Conservation (phyloP, 2,329 filamentous ascomycete genomes). For the Pseudopithomyces maydicus region DNA sequence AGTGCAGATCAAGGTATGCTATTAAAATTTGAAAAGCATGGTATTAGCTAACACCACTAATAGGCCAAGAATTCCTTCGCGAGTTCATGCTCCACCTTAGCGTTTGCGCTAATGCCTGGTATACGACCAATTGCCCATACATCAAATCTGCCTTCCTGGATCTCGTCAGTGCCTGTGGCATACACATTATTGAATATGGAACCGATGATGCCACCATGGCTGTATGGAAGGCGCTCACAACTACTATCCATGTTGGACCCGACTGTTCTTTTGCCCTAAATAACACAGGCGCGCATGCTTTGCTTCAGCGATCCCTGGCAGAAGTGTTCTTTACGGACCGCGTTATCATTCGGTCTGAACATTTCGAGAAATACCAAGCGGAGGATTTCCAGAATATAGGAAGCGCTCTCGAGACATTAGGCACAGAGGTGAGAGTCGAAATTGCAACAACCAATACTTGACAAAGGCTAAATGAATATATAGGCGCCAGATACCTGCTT, state of each 20-base stretch:
- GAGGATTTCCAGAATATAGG: constrained; percentile 27
- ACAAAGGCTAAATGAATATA: neutral
- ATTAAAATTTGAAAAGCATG: neutral
- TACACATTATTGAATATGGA: constrained; percentile 24
- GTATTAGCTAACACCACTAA: constrained; percentile 5
- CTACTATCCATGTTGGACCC: constrained; percentile 24
- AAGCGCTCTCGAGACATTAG: constrained; percentile 29
- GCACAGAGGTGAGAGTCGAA: constrained; percentile 8
- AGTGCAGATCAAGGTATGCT: constrained; percentile 4
- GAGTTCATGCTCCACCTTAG: constrained; percentile 25
- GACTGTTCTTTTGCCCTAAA: constrained; percentile 20
- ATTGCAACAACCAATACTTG: neutral
- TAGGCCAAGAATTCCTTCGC: constrained; percentile 22
- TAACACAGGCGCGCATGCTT: constrained; percentile 13
- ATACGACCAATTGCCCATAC: constrained; percentile 35
- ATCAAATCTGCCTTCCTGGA: constrained; percentile 45
- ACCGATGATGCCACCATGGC: constrained; percentile 20
- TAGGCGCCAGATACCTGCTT: constrained; percentile 32
- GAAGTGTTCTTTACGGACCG: constrained; percentile 33
- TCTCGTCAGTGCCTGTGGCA: constrained; percentile 34
- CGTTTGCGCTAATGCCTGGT: constrained; percentile 19
- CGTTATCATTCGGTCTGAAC: constrained; percentile 23
- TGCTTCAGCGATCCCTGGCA: constrained; percentile 27
- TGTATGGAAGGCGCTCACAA: constrained; percentile 26
- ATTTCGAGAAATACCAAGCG: constrained; percentile 16